Percentiles rank a stretch among this genome's conserved stretches.
Evolutionary conservation across 768 basidiomycete genomes (phyloP).

Genomic region (Tremella yokohamensis): DNA sequence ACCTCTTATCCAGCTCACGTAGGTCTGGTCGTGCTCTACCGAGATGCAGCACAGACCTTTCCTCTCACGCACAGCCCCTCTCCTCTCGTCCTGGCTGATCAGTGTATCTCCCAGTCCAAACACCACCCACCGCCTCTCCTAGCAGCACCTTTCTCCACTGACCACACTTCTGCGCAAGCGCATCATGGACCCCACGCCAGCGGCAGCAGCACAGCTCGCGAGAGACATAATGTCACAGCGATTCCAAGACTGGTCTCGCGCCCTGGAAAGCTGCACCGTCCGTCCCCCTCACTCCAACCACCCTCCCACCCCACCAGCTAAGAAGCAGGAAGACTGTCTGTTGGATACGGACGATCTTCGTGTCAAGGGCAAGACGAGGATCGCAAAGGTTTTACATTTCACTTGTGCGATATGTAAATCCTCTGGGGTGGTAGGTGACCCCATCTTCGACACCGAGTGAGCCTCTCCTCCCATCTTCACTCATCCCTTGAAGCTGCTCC

Average conservation of each 20-base stretch:
- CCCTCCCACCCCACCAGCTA: neutral
- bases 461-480: neutral
- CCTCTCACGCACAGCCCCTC: too few species aligned
- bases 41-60: too few species aligned
- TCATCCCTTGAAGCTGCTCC: too few species aligned
- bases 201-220: conserved; percentile 1
- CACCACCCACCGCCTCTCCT: too few species aligned
- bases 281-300: neutral
- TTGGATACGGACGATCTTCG: conserved; percentile 16
- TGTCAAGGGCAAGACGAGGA: neutral
- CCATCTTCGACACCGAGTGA: conserved; percentile 8
- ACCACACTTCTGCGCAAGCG: too few species aligned
- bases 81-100: too few species aligned
- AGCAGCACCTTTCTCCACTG: too few species aligned
- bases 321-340: conserved; percentile 8
- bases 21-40: too few species aligned
- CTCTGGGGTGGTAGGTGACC: conserved; percentile 6
- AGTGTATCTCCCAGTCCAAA: too few species aligned
- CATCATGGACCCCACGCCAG: conserved; percentile 1
- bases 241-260: neutral
- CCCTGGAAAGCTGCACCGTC: conserved; percentile 1
- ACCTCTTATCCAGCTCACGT: too few species aligned
- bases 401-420: conserved; percentile 8
- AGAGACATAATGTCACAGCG: conserved; percentile 1
- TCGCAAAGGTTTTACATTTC: conserved; percentile 6